phyloP scores from a whole-genome alignment of 2,329 filamentous ascomycete species.

The Beauveria medogensis region DNA sequence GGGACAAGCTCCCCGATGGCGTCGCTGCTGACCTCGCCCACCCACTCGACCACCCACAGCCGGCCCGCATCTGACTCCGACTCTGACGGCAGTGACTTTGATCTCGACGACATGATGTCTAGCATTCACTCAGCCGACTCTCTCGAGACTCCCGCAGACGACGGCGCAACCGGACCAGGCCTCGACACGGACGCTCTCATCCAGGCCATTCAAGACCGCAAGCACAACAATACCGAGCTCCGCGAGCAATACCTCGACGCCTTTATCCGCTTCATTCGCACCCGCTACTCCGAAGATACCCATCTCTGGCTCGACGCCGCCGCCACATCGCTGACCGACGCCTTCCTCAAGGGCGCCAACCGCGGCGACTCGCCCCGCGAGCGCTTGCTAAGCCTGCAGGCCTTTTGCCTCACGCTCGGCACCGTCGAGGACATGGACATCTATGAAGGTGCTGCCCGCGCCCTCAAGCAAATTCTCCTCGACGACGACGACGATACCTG shows the following conservation, averaged over 20 bases:
- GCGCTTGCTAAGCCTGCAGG: slow-evolving; percentile 61
- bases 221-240: slow-evolving; percentile 65
- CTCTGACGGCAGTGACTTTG: slow-evolving; percentile 34
- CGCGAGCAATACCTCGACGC: slow-evolving; percentile 43
- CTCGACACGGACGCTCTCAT: slow-evolving; percentile 59
- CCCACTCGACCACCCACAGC: slow-evolving; percentile 51
- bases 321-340: slow-evolving; percentile 49
- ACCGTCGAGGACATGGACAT: slow-evolving; percentile 50
- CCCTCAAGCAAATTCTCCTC: slow-evolving; percentile 27
- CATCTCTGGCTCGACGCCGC: slow-evolving; percentile 46
- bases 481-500: slow-evolving; percentile 57
- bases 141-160: slow-evolving; percentile 44
- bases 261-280: slow-evolving; percentile 46
- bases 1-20: slow-evolving; percentile 43
- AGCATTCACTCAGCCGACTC: slow-evolving; percentile 35
- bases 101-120: slow-evolving; percentile 36
- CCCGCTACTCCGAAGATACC: slow-evolving; percentile 24
- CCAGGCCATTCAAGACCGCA: slow-evolving; percentile 63
- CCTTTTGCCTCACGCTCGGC: slow-evolving; percentile 61
- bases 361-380: slow-evolving; percentile 61
- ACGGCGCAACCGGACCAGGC: slow-evolving; percentile 35
- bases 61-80: slow-evolving; percentile 54
- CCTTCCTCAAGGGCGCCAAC: slow-evolving; percentile 64
- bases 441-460: slow-evolving; percentile 21
- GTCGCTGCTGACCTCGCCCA: slow-evolving; percentile 50